phyloP scores from a whole-genome alignment of 768 basidiomycete genomes.

The Rhizopogon vinicolor region DNA sequence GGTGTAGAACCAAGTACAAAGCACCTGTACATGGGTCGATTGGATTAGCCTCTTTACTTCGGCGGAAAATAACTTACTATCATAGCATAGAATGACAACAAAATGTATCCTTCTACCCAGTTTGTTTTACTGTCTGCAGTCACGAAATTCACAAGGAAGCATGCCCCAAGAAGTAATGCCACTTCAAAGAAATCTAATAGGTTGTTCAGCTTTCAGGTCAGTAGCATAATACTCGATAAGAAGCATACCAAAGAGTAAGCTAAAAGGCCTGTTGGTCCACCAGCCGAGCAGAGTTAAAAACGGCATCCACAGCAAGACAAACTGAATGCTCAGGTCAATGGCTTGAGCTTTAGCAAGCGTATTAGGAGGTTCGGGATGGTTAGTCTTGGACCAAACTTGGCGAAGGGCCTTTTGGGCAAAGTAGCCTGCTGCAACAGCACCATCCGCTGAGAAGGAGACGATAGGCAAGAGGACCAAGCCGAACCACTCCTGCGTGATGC shows the following conservation, averaged over 20 bases:
- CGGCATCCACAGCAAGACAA: conserved; percentile 77
- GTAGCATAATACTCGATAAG: background rate
- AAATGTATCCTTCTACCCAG: conserved; percentile 67
- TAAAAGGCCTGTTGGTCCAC: conserved; percentile 58
- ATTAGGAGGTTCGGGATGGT: conserved; percentile 39
- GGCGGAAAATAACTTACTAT: conserved; percentile 36
- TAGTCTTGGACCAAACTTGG: background rate
- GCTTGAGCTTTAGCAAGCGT: conserved; percentile 63
- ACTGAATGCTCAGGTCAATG: conserved; percentile 77
- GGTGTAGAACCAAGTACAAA: conserved; percentile 65
- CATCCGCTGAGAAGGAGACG: conserved; percentile 72
- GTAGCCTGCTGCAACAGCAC: conserved; percentile 52
- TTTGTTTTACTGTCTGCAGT: conserved; percentile 78
- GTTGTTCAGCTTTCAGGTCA: background rate
- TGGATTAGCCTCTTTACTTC: background rate
- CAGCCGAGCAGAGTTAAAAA: conserved; percentile 64
- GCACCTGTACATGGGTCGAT: conserved; percentile 32
- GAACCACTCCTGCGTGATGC: conserved; percentile 58
- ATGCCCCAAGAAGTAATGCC: conserved; percentile 56
- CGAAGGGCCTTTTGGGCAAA: conserved; percentile 25
- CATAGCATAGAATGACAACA: conserved; percentile 67
- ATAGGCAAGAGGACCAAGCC: conserved; percentile 69
- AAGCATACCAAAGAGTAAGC: conserved; percentile 59
- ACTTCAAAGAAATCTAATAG: conserved; percentile 65
- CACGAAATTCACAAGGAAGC: conserved; percentile 77